Evolutionary conservation across 2,329 filamentous ascomycete species (phyloP).

Genomic region (Pyrenochaeta sp.): DNA sequence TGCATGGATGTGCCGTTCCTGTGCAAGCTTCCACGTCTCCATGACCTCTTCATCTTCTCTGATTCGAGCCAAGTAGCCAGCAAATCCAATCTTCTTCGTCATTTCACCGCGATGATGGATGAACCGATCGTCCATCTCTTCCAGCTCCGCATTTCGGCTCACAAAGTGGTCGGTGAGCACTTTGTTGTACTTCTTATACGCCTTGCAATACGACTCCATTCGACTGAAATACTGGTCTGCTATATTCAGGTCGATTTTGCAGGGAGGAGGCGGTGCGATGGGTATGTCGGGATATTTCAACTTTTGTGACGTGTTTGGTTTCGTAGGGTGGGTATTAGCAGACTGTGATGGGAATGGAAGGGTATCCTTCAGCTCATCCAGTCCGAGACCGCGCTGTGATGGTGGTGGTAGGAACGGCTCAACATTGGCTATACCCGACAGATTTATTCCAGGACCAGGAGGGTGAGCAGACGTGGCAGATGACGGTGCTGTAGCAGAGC

Average conservation of each 20-base stretch:
- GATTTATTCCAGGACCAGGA: conserved; percentile 39
- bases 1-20: conserved; percentile 65
- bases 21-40: conserved; percentile 66
- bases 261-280: conserved; percentile 54
- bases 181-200: conserved; percentile 64
- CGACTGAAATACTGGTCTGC: conserved; percentile 61
- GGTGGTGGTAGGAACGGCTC: conserved; percentile 58
- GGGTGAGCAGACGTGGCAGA: conserved; percentile 21
- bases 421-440: conserved; percentile 60
- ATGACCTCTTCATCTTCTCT: conserved; percentile 71
- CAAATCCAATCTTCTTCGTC: conserved; percentile 58
- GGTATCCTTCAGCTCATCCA: conserved; percentile 61
- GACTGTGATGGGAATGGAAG: conserved; percentile 67
- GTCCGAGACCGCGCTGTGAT: conserved; percentile 58
- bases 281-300: conserved; percentile 62
- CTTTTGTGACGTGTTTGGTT: conserved; percentile 46
- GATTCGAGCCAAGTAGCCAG: conserved; percentile 66
- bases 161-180: conserved; percentile 65
- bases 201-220: conserved; percentile 63
- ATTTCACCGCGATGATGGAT: conserved; percentile 61
- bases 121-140: conserved; percentile 55
- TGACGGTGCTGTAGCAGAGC: conserved; percentile 19
- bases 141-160: conserved; percentile 56
- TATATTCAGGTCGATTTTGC: conserved; percentile 54
- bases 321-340: conserved; percentile 52